phyloP scores from a whole-genome alignment of 1,284 basidiomycete species.

The Phellopilus nigrolimitatus region DNA sequence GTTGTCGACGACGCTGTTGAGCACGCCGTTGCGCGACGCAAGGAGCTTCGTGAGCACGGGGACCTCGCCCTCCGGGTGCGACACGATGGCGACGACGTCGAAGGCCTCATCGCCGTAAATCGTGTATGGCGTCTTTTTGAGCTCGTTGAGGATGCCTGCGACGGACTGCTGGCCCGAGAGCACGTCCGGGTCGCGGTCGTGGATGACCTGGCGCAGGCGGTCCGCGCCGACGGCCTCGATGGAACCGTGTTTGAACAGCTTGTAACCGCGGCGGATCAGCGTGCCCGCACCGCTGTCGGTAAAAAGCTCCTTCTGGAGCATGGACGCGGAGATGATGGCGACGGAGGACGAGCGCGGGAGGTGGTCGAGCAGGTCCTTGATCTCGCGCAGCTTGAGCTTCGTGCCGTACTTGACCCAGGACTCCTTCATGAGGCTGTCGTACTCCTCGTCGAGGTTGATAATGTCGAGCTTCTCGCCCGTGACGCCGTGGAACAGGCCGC shows the following conservation, averaged over 20 bases:
- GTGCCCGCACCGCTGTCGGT: slow-evolving; percentile 98
- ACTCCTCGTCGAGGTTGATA: slow-evolving; percentile 99
- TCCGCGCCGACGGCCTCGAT: slow-evolving; percentile 88
- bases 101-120: slow-evolving; percentile 98
- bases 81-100: slow-evolving; percentile 92
- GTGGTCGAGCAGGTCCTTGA: slow-evolving; percentile 98
- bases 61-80: slow-evolving; percentile 84
- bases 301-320: slow-evolving; percentile 97
- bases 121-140: slow-evolving; percentile 83
- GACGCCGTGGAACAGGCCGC: slow-evolving; percentile 95
- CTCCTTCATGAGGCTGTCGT: slow-evolving; percentile 95
- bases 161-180: slow-evolving; percentile 82
- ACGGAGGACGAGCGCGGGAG: slow-evolving; percentile 97
- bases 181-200: slow-evolving; percentile 93
- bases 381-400: slow-evolving; percentile 98
- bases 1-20: slow-evolving; percentile 96
- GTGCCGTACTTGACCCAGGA: slow-evolving; percentile 99
- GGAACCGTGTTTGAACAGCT: slow-evolving; percentile 86
- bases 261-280: slow-evolving; percentile 96
- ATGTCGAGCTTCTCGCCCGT: slow-evolving; percentile 92
- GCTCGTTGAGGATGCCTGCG: slow-evolving; percentile 80
- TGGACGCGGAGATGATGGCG: slow-evolving; percentile 92
- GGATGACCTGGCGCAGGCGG: slow-evolving; percentile 87
- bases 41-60: slow-evolving; percentile 94
- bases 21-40: slow-evolving; percentile 80